phyloP scores from a whole-genome alignment of 371 early-diverging fungal species.

The Mucor mucedo region DNA sequence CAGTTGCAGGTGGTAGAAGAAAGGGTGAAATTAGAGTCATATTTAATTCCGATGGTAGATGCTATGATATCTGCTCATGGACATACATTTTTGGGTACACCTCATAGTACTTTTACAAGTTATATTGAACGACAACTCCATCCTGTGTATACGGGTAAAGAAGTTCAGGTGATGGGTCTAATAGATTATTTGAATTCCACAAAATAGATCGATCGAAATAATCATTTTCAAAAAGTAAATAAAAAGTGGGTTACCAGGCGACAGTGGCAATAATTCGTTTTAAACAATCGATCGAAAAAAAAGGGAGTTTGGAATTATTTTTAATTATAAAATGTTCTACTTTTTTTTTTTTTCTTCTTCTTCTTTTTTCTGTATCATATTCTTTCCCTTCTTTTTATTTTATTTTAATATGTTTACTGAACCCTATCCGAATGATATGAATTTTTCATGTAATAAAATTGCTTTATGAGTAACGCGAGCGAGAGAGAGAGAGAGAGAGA shows the following conservation, averaged over 20 bases:
- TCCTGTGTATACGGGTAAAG: slow-evolving; percentile 46
- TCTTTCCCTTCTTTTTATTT: neutral
- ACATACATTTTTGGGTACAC: slow-evolving; percentile 60
- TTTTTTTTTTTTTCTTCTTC: neutral
- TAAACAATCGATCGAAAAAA: slow-evolving; percentile 7
- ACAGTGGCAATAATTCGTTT: neutral
- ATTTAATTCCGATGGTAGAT: slow-evolving; percentile 69
- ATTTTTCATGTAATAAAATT: neutral
- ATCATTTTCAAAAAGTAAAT: neutral
- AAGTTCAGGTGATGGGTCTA: slow-evolving; percentile 25
- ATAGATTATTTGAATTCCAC: slow-evolving; percentile 19
- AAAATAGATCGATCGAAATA: neutral
- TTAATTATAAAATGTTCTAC: neutral
- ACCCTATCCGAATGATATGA: neutral
- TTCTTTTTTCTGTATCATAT: neutral
- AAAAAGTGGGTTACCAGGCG: neutral
- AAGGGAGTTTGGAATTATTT: neutral
- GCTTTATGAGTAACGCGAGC: too few species aligned
- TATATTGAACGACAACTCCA: slow-evolving; percentile 63
- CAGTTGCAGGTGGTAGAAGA: slow-evolving; percentile 53
- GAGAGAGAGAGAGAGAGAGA: too few species aligned
- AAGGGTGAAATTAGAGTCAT: slow-evolving; percentile 56
- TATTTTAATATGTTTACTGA: neutral
- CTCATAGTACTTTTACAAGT: slow-evolving; percentile 62
- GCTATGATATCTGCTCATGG: slow-evolving; percentile 69